These are phyloP conservation scores for Solanum acaule DNA, from an alignment of 257 asterid genomes.

Conservation along the genomic window DNA sequence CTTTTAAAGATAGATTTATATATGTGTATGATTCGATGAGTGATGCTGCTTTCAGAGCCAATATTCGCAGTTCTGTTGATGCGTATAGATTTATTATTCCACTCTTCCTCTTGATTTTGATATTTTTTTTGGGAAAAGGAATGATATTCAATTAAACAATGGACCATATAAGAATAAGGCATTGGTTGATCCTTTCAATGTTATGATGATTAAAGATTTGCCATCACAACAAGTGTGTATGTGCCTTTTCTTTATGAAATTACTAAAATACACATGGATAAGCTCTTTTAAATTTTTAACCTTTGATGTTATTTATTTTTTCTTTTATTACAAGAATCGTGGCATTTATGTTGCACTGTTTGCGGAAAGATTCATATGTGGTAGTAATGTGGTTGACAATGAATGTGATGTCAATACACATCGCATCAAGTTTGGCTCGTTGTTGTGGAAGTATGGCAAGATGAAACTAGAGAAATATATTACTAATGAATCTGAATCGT, in stretches of 20 bases:
- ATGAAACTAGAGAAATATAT: background rate
- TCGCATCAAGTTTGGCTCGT: background rate
- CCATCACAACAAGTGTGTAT: background rate
- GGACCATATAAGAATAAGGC: no score
- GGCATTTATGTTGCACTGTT: background rate
- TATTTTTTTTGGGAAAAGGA: no score
- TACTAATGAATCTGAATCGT: background rate
- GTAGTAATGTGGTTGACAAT: background rate
- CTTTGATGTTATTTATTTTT: no score
- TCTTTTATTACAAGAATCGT: background rate
- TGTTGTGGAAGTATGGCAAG: background rate
- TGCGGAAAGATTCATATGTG: background rate
- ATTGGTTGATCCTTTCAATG: no score
- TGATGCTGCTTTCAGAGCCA: background rate
- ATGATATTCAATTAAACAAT: background rate
- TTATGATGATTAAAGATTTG: background rate
- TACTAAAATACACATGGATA: background rate
- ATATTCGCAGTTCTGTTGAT: background rate
- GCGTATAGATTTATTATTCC: background rate
- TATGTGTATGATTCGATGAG: background rate
- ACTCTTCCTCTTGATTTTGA: background rate
- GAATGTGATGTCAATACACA: background rate
- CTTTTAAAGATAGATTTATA: background rate
- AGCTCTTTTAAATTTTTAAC: no score
- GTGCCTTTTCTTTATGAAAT: background rate